Percentiles rank a stretch among this genome's conserved stretches.
phyloP scores from a whole-genome alignment of 805 yeast species.

The Lipomyces mesembrius region DNA sequence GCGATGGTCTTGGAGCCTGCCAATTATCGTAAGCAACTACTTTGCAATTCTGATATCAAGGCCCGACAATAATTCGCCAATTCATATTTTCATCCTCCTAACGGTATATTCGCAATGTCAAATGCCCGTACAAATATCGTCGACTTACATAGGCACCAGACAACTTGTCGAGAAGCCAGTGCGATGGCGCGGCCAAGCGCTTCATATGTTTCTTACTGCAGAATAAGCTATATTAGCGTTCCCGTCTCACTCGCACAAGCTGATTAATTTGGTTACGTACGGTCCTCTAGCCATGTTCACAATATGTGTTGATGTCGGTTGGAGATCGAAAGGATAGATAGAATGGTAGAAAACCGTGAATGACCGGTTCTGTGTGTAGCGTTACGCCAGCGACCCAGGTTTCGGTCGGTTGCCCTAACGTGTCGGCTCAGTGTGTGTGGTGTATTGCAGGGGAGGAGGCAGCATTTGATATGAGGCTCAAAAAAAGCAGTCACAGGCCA shows the following conservation, averaged over 20 bases:
- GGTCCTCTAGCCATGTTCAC: constrained; percentile 38
- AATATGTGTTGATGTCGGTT: neutral
- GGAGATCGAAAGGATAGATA: constrained; percentile 4
- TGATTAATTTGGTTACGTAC: constrained; percentile 20
- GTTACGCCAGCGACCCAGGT: neutral
- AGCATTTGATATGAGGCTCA: too few relatives aligned
- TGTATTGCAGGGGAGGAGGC: neutral
- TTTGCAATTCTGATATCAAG: neutral
- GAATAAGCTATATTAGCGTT: neutral
- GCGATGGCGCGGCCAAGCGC: constrained; percentile 99
- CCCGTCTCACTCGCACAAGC: neutral
- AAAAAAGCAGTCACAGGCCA: too few relatives aligned
- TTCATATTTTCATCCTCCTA: neutral
- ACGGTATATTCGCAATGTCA: neutral
- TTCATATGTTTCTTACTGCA: constrained; percentile 86
- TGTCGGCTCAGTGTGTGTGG: neutral
- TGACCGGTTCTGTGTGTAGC: neutral
- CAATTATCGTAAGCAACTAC: constrained; percentile 1
- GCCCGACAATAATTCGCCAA: neutral
- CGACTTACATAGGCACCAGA: constrained; percentile 78
- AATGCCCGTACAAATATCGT: neutral
- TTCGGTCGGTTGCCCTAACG: neutral
- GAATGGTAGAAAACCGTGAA: neutral
- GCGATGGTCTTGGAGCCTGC: constrained; percentile 96
- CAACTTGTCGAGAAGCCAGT: constrained; percentile 99